Base-by-base conservation (phyloP, 257 asterid species). In the Jacaranda copaia region DNA sequence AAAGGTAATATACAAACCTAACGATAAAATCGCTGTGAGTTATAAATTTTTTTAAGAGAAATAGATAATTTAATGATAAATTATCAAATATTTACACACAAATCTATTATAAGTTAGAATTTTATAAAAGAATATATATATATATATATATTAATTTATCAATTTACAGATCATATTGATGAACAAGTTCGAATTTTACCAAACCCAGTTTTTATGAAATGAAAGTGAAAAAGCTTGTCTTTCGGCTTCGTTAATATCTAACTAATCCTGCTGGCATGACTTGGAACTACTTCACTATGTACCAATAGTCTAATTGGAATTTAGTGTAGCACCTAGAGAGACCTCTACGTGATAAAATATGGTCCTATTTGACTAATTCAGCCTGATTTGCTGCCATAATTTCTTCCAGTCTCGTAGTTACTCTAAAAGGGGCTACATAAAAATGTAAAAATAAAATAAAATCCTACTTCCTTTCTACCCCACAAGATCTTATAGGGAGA, bases 361-460 rank as follows among this genome's bases (percentile, higher is more conserved):
- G 36, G 5, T 62, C 58, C 53, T 7, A 57, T 15, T 42, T 5
- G 75, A 81, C 84, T 51, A 14, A 42, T 61, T 81, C 81, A 81
- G 14, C 78, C 40, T 46, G 46, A 75, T 62, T 80, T 69, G 15
- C 65, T 61, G 70, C 70, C 78, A 16, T 32, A 80, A 69, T 80
- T 69, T 75, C 48, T 40, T 10, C 48, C 38, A 52, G 45, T 19
- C 25, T 32, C 48, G 10, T 32, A 7, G 69, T 5, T 42, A 25
- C 73, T 80, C 80, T 36, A 74, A 61, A 70, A 46, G 52, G 53
- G 39, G 9, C 55, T 14, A 40, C 12, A 11, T 6, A 40, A 71
- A 62, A 74, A 5, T 52, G 7, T 6, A 40, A 71, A 62, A 74
- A 5, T 52, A 62, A n/a, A 51, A 32, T 8, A 25, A 68, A n/a